These are phyloP conservation scores for Torulaspora maleeae DNA, from an alignment of 805 yeast species.

Conservation along the genomic window DNA sequence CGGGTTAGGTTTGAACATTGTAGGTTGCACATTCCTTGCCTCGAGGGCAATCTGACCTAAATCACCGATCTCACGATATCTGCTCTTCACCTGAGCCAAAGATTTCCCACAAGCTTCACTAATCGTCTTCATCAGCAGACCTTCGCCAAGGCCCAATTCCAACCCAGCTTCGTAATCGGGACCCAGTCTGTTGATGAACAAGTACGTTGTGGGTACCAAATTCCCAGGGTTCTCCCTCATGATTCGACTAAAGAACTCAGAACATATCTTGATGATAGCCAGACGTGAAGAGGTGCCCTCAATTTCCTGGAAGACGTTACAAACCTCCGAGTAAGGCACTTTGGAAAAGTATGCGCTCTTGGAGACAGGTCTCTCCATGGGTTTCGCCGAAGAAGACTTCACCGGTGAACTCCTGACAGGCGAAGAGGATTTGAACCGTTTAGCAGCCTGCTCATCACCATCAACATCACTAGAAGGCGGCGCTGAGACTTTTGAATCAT, in stretches of 20 bases:
- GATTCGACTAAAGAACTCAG: slow-evolving; percentile 66
- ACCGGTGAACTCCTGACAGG: slow-evolving; percentile 1
- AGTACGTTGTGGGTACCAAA: slow-evolving; percentile 68
- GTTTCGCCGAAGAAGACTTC: not conserved
- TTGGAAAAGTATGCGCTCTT: slow-evolving; percentile 9
- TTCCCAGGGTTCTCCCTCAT: slow-evolving; percentile 50
- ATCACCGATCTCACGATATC: slow-evolving; percentile 80
- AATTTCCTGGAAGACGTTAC: slow-evolving; percentile 67
- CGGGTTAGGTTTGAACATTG: slow-evolving; percentile 90
- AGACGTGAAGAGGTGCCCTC: slow-evolving; percentile 80
- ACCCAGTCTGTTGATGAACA: slow-evolving; percentile 83
- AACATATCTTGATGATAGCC: slow-evolving; percentile 69
- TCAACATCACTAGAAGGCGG: not conserved
- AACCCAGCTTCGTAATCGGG: slow-evolving; percentile 90
- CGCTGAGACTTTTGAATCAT: slow-evolving; percentile 1
- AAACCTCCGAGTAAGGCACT: slow-evolving; percentile 39
- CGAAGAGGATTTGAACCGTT: slow-evolving; percentile 6
- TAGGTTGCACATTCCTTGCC: slow-evolving; percentile 78
- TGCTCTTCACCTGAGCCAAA: slow-evolving; percentile 60
- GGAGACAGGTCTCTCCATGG: not conserved
- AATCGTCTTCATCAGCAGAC: slow-evolving; percentile 79
- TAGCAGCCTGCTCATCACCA: slow-evolving; percentile 7
- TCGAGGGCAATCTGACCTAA: slow-evolving; percentile 82
- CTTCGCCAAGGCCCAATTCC: slow-evolving; percentile 91
- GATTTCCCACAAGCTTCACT: slow-evolving; percentile 87